Base-by-base conservation (phyloP, 306 rosid genomes). In the Cicer cuneatum region DNA sequence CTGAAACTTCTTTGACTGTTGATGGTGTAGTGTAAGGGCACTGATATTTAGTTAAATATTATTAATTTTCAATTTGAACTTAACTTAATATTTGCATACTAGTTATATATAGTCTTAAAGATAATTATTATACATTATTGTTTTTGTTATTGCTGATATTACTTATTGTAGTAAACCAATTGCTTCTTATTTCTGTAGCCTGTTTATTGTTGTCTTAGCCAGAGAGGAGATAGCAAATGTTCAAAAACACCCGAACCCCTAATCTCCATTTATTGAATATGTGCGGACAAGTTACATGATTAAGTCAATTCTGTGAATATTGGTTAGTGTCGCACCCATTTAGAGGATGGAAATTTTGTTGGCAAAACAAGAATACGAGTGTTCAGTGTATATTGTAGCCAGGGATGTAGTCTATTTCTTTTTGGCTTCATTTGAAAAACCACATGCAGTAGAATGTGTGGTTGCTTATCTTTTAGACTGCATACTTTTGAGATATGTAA, bases 1-100 rank as follows among this genome's bases (percentile, higher is more conserved):
- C 98, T 71, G 98, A 91, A 89, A 94, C 98, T 79, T 94, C 97
- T 57, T 85, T 94, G 93, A 94, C 98, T 39, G 98, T 94, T 68
- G 98, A 94, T 70, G 98, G 98, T 74, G 98, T 94, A 43, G 96
- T 91, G 98, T 94, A 90, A 90, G 97, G 80, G 49, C 75, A 46
- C 68, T 57, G 70, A 71, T 60, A 49, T 80, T 79, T 57, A 38
- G 41, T 21, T 80, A 67, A 48, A 57, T 75, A 52, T 76, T 79
- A 40, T 48, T 51, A 45, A 46, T 71, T 80, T 16, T 67, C 39
- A 7, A 69, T 71, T 69, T 40, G 16, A 65, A 46, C 7, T 69
- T 73, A 37, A 13, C 47, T 58, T 37, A 11, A 72, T 24, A 46
- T 61, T 53, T 73, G 64, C 35, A 58, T 65, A 15, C 64, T 71